These are phyloP conservation scores for Russula sp. DNA, from an alignment of 768 basidiomycete genomes.

Conservation along the genomic window DNA sequence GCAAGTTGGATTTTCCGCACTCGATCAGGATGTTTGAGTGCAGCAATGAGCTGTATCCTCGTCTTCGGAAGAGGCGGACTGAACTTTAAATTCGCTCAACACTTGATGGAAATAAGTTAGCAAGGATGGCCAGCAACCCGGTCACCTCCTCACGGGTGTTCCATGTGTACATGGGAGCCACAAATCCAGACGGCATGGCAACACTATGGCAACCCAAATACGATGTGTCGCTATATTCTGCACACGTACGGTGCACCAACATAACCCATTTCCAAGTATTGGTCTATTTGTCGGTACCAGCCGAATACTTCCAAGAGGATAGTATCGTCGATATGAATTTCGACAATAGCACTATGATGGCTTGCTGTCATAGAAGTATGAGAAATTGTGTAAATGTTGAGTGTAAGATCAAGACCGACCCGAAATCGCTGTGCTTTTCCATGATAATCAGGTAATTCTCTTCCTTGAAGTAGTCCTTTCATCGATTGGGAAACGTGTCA, in stretches of 20 bases:
- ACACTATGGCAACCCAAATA: slow-evolving; percentile 3
- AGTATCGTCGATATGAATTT: background rate
- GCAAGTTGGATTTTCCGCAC: background rate
- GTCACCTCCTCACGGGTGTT: background rate
- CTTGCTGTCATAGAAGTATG: too few species aligned
- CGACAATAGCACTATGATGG: background rate
- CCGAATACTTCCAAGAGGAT: background rate
- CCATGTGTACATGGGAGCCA: slow-evolving; percentile 4
- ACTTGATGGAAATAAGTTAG: slow-evolving; percentile 1
- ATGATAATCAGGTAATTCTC: background rate
- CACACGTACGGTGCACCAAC: slow-evolving; percentile 4
- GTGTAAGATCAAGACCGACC: background rate
- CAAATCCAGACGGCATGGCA: slow-evolving; percentile 9
- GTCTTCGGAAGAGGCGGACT: background rate
- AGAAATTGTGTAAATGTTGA: background rate
- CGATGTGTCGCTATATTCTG: slow-evolving; percentile 5
- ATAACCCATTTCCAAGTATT: background rate
- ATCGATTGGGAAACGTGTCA: background rate
- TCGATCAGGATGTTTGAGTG: background rate
- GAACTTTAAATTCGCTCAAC: background rate
- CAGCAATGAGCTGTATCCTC: background rate
- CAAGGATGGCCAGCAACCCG: slow-evolving; percentile 5
- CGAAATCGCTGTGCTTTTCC: background rate
- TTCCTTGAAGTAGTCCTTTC: too few species aligned
- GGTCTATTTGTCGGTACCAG: background rate